These are phyloP conservation scores for Xenosphaeropsis pyriputrescens DNA, from an alignment of 2,329 filamentous ascomycete species.

Conservation along the genomic window DNA sequence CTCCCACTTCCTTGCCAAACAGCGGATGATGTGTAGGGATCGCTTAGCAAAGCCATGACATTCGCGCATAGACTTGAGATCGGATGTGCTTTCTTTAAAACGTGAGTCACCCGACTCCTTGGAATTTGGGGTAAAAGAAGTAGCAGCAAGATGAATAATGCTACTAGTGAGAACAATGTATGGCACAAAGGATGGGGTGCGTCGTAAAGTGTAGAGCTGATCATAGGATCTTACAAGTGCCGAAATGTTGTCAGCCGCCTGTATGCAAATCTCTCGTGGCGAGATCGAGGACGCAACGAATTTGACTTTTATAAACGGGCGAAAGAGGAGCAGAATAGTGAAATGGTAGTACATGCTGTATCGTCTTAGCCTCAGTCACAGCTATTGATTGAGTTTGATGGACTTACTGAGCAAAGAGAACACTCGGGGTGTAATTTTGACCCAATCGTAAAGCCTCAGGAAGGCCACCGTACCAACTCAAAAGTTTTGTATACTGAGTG, in stretches of 20 bases:
- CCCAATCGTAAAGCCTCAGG: constrained; percentile 47
- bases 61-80: constrained; percentile 43
- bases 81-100: constrained; percentile 8
- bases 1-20: constrained; percentile 1
- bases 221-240: constrained; percentile 10
- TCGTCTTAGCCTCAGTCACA: not conserved
- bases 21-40: constrained; percentile 1
- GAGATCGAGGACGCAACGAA: constrained; percentile 8
- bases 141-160: constrained; percentile 9
- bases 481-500: constrained; percentile 49
- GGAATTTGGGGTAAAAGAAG: not conserved
- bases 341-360: constrained; percentile 54
- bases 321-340: constrained; percentile 51
- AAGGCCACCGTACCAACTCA: constrained; percentile 54
- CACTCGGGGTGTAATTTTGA: constrained; percentile 54
- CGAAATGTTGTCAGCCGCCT: constrained; percentile 16
- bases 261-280: constrained; percentile 10
- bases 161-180: constrained; percentile 10
- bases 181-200: constrained; percentile 8
- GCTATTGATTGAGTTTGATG: not conserved
- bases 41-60: constrained; percentile 3
- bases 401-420: constrained; percentile 57
- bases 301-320: constrained; percentile 32
- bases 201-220: constrained; percentile 9
- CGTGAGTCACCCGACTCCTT: not conserved